Evolutionary conservation across 768 basidiomycete genomes (phyloP), one percentile per base, ranked within the genome.

Genomic region (Lactarius vividus): DNA sequence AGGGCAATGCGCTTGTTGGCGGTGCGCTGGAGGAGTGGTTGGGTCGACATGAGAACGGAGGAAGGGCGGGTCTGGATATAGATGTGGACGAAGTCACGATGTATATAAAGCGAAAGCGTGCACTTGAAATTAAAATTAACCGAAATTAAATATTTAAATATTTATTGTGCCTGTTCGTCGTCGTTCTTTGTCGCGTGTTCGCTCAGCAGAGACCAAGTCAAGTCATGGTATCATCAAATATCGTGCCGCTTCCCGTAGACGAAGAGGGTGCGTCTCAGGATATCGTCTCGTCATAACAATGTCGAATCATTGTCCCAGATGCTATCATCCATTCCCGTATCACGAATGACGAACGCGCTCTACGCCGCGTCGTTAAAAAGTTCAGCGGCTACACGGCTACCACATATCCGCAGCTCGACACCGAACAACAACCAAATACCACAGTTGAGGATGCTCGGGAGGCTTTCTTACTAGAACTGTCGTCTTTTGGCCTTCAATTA

Each of bases 11-110:
- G 91, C 80, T 98, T 98, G 20, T 81, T 78, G 0, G 94, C 91
- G 10, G 95, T 96, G 67, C 97, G 88, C 77, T 98, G 96, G 28
- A 99, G 89, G 59, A 98, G 85, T 31, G 97, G 97, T 76, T 98
- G 97, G 54, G 94, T 97, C 20, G 97, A 98, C 97, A 98, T 99
- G 71, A 64, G 28, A 44, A 33, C 23, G 20, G 39, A 42, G 57
- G 40, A 52, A 52, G 49, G 49, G 49, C 26, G 49, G 49, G 13
- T 37, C 11, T 52, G 49, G 49, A 15, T 52, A 26, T n/a, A 57
- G 37, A 60, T 35, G 63, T 31, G 57, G 49, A 46, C 35, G 29
- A 53, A 35, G 42, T 56, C 39, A 33, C 13, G 28, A 49, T 10
- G 40, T 58, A 44, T 28, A 31, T 52, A 35, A 35, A 35, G 35